A percentile compares a stretch with the other conserved stretches of the same genome.
Conservation (phyloP, 2,329 filamentous ascomycete species). For the Sporothrix protearum region DNA sequence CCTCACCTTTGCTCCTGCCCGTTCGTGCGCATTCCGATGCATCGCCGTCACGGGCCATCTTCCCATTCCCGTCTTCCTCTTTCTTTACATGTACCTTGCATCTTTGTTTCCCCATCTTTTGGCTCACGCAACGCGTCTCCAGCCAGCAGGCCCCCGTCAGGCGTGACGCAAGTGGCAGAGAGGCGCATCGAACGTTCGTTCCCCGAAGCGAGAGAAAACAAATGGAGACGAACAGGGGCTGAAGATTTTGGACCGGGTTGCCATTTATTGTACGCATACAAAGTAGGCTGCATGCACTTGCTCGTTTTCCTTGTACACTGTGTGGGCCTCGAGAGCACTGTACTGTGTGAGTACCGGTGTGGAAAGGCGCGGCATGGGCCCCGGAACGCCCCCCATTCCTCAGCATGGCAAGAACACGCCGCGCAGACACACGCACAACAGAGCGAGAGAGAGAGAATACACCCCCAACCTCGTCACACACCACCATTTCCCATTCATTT, state of each 20-base stretch:
- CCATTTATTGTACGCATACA: no score
- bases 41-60: not conserved
- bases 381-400: slow-evolving; percentile 10
- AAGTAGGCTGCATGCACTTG: no score
- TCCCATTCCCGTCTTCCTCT: not conserved
- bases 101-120: not conserved
- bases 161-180: slow-evolving; percentile 18
- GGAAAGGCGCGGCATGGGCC: slow-evolving; percentile 6
- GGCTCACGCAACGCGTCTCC: slow-evolving; percentile 10
- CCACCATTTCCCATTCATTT: not conserved
- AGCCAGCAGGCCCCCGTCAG: not conserved
- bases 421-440: not conserved
- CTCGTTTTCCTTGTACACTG: not conserved
- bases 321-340: slow-evolving; percentile 1
- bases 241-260: not conserved
- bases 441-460: not conserved
- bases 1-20: slow-evolving; percentile 12
- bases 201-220: slow-evolving; percentile 2
- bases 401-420: slow-evolving; percentile 1
- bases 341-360: slow-evolving; percentile 17
- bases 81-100: not conserved
- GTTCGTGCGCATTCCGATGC: slow-evolving; percentile 2
- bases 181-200: not conserved
- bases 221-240: slow-evolving; percentile 1
- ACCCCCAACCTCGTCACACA: slow-evolving; percentile 3